Conservation (phyloP, 768 basidiomycete genomes). For the Tylopilus balloui region DNA sequence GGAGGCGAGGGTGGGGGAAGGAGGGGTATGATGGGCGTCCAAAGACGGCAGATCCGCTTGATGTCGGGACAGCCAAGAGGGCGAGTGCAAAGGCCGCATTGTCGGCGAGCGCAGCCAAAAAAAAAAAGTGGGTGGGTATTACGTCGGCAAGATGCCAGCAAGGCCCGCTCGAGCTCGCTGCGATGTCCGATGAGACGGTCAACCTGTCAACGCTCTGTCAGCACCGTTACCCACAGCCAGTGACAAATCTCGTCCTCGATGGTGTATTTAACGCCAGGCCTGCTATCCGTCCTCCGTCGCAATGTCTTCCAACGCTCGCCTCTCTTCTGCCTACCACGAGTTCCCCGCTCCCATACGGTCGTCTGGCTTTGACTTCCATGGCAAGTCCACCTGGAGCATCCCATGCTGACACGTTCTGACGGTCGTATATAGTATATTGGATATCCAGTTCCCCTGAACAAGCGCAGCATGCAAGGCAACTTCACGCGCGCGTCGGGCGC, state of each 20-base stretch:
- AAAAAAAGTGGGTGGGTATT: not conserved
- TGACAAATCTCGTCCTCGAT: no score
- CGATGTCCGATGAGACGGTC: not conserved
- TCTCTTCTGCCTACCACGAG: conserved; percentile 48
- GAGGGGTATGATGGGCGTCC: conserved; percentile 30
- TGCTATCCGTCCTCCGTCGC: no score
- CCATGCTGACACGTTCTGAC: not conserved
- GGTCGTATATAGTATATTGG: conserved; percentile 51
- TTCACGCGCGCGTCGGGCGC: conserved; percentile 54
- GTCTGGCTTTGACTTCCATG: conserved; percentile 72
- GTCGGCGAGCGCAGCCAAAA: no score
- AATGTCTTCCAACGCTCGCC: conserved; percentile 12
- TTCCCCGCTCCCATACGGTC: conserved; percentile 56
- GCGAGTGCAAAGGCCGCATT: conserved; percentile 36
- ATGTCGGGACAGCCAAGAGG: conserved; percentile 39
- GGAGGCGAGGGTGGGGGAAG: conserved; percentile 43
- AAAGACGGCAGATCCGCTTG: conserved; percentile 35
- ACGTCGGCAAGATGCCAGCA: no score
- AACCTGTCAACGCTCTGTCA: no score
- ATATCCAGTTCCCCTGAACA: conserved; percentile 44
- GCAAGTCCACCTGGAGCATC: conserved; percentile 33
- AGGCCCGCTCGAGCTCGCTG: no score
- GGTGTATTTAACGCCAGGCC: no score
- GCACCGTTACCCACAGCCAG: no score
- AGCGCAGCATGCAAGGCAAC: conserved; percentile 44